A percentile compares a stretch with the other conserved stretches of the same genome.
Conservation (phyloP, 768 basidiomycete genomes). For the Leccinum subgranulosum region DNA sequence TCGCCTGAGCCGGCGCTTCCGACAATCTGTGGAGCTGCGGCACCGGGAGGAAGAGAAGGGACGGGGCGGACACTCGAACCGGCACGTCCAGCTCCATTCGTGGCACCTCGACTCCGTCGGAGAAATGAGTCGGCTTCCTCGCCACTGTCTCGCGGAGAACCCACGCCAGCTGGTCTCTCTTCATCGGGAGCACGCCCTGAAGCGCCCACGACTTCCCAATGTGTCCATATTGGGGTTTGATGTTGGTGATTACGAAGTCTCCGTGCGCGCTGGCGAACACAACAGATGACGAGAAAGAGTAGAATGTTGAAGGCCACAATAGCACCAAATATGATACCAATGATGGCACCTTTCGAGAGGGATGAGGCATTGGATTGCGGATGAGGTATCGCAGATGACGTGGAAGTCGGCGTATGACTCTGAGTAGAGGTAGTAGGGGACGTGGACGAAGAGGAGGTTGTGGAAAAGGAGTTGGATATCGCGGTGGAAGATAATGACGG, state of each 20-base stretch:
- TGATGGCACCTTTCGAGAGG: slow-evolving; percentile 29
- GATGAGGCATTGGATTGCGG: slow-evolving; percentile 28
- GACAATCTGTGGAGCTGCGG: slow-evolving; percentile 33
- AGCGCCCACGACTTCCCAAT: slow-evolving; percentile 42
- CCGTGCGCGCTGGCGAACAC: slow-evolving; percentile 30
- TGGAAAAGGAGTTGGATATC: slow-evolving; percentile 17
- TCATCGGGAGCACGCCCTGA: slow-evolving; percentile 19
- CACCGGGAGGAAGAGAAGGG: slow-evolving; percentile 30
- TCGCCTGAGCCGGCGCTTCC: slow-evolving; percentile 39
- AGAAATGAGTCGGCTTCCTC: slow-evolving; percentile 70
- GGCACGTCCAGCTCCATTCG: slow-evolving; percentile 12
- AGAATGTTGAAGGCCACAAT: slow-evolving; percentile 59
- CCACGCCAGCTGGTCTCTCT: slow-evolving; percentile 53
- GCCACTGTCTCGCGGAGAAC: slow-evolving; percentile 65
- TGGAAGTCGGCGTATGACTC: slow-evolving; percentile 21
- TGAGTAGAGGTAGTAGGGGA: slow-evolving; percentile 25
- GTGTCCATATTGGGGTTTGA: slow-evolving; percentile 38
- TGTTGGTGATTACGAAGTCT: slow-evolving; percentile 15
- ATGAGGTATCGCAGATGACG: slow-evolving; percentile 26
- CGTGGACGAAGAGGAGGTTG: slow-evolving; percentile 30
- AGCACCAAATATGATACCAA: slow-evolving; percentile 41
- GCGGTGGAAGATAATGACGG: slow-evolving; percentile 23
- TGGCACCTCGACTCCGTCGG: slow-evolving; percentile 31
- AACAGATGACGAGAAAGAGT: slow-evolving; percentile 42
- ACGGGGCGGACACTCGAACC: slow-evolving; percentile 18